Evolutionary conservation across 2,329 filamentous ascomycete genomes (phyloP), one percentile per base, ranked within the genome.

Genomic region (Arthroderma sp.): DNA sequence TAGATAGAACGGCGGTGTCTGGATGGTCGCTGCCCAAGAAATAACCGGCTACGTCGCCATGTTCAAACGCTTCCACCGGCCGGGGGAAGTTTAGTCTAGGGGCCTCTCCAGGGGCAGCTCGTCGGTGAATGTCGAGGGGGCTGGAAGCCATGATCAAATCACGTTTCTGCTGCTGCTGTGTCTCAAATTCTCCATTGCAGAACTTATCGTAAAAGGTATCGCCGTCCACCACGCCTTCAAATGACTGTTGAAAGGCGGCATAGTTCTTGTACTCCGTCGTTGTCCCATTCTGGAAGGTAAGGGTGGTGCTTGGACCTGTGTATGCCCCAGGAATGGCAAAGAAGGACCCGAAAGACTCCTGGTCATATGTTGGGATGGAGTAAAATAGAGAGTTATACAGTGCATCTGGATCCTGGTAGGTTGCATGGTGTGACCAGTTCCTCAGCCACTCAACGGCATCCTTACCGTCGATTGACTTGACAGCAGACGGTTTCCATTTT

Each of bases 1-100:
- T 70, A 38, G 70, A 71, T 38, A 78, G 67, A 25, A 78, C 70
- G 17, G 74, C 75, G 17, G 74, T 67, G 60, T 78, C 72, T 56
- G 69, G 60, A 25, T 72, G 68, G 21, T 65, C 70, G 1, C 63
- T 67, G 31, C 71, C 69, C 21, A 77, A 66, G 51, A 73, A 75
- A 62, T 78, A 78, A 1, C 76, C 75, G 25, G 70, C 70, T 28
- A 76, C 63, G 15, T 68, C 67, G 4, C 71, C 64, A 28, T 66
- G 67, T 1, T 64, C 59, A 25, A 72, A 65, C 21, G 70, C 64
- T 2, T 73, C 58, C 28, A 71, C 65, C 1, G 74, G 67, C 17
- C 71, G 65, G 0, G 74, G 74, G 55, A 73, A 76, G 3, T 66
- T 66, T 15, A 58, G 25, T 23, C 56, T 54, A 7, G 57, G 54